These are phyloP conservation scores for Posidonia australis DNA, from an alignment of 106 monocot genomes.

Conservation along the genomic window DNA sequence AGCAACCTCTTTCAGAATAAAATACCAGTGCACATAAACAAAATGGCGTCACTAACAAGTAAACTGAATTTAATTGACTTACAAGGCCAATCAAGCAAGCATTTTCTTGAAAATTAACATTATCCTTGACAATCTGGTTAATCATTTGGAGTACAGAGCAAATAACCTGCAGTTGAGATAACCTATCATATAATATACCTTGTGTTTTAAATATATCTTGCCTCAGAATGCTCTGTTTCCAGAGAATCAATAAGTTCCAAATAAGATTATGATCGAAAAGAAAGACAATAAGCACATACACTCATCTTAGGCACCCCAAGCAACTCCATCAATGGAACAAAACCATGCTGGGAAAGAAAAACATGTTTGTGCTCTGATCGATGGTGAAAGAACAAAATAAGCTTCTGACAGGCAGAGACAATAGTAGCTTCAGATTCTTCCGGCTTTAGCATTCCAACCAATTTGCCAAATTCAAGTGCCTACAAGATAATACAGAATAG, in stretches of 20 bases:
- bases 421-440: slow-evolving; percentile 70
- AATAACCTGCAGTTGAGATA: slow-evolving; percentile 41
- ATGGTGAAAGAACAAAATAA: slow-evolving; percentile 48
- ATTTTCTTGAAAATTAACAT: slow-evolving; percentile 70
- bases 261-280: neutral
- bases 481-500: slow-evolving; percentile 8
- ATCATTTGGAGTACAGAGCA: slow-evolving; percentile 72
- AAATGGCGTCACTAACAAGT: neutral
- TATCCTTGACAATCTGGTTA: slow-evolving; percentile 69
- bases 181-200: neutral
- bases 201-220: neutral
- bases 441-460: slow-evolving; percentile 63
- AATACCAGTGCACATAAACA: neutral
- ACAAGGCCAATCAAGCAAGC: slow-evolving; percentile 92
- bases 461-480: slow-evolving; percentile 79
- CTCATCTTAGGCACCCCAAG: slow-evolving; percentile 70
- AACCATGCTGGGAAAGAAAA: slow-evolving; percentile 75
- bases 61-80: slow-evolving; percentile 10
- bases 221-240: no score
- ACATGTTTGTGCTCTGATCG: slow-evolving; percentile 75
- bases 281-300: slow-evolving; percentile 29
- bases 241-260: neutral
- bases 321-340: slow-evolving; percentile 70
- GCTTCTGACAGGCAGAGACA: slow-evolving; percentile 77
- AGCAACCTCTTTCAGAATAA: neutral